Conservation (phyloP, 169 alveolate species). For the Plasmodium cynomolgi region DNA sequence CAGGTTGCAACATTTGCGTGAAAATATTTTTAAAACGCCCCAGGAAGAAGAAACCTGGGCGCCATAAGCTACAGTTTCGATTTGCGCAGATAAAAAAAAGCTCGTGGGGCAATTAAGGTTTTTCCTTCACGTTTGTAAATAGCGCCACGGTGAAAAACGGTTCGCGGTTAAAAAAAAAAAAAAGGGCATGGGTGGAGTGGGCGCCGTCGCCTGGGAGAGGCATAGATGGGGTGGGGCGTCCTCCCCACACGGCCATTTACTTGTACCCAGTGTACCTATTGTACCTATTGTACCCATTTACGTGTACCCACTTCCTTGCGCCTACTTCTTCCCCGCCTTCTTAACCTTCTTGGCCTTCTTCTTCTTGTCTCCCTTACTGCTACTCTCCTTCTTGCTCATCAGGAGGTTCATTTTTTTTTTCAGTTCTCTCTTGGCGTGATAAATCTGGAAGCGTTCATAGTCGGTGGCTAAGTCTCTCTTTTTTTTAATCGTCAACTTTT, state of each 20-base stretch:
- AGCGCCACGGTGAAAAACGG: not conserved
- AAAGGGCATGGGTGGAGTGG: not conserved
- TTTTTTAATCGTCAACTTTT: slow-evolving; percentile 83
- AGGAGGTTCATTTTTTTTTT: slow-evolving; percentile 35
- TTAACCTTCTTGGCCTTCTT: slow-evolving; percentile 35
- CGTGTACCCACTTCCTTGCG: no score
- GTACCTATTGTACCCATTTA: no score
- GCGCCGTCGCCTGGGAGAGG: not conserved
- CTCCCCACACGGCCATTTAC: no score
- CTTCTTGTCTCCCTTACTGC: not conserved
- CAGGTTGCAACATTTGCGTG: not conserved
- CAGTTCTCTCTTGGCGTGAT: slow-evolving; percentile 49
- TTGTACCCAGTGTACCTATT: no score
- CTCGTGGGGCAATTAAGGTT: not conserved
- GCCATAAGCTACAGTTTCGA: not conserved
- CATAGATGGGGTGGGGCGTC: not conserved
- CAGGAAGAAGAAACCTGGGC: not conserved
- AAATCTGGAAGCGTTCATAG: slow-evolving; percentile 88
- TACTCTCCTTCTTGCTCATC: slow-evolving; percentile 1
- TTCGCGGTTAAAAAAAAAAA: not conserved
- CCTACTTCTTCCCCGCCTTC: slow-evolving; percentile 7
- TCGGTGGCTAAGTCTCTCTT: slow-evolving; percentile 87
- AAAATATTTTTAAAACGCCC: not conserved
- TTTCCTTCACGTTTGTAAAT: not conserved
- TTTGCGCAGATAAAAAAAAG: not conserved